Evolutionary conservation across 2,329 filamentous ascomycete species (phyloP).

Genomic region (Beauveria australis): DNA sequence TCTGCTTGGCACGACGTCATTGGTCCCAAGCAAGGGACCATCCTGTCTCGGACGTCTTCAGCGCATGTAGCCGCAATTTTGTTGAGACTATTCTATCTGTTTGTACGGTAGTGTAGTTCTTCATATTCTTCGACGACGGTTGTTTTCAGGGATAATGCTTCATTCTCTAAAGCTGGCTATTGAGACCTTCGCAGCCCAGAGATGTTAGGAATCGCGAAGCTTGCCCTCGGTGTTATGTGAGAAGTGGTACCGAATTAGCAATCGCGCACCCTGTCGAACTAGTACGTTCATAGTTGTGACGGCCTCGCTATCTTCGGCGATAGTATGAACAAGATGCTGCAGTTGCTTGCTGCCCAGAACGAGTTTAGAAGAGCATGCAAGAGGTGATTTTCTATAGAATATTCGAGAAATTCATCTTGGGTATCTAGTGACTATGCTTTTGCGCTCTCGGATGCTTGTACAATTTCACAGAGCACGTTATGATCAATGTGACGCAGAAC

Average conservation of each 20-base stretch:
- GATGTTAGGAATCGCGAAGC: neutral
- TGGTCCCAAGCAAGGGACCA: too few relatives aligned
- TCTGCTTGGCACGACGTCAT: too few relatives aligned
- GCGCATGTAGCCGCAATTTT: too few relatives aligned
- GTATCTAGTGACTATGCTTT: neutral
- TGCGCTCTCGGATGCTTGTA: neutral
- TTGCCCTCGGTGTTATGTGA: neutral
- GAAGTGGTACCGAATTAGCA: neutral
- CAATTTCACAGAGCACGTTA: neutral
- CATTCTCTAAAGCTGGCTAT: neutral
- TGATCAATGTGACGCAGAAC: neutral
- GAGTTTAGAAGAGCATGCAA: constrained; percentile 32
- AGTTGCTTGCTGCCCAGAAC: constrained; percentile 48
- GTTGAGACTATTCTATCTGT: too few relatives aligned
- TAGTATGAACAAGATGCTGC: constrained; percentile 57
- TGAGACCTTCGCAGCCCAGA: too few relatives aligned
- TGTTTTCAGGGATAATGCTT: neutral
- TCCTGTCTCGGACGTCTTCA: too few relatives aligned
- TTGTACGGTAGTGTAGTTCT: neutral
- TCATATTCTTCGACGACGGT: neutral
- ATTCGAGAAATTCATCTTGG: too few relatives aligned
- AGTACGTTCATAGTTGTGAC: too few relatives aligned
- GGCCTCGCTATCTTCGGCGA: constrained; percentile 29
- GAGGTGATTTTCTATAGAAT: too few relatives aligned
- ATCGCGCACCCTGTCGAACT: neutral